phyloP scores from a whole-genome alignment of 192 early-diverging fungal species.

The Cetraspora pellucida region DNA sequence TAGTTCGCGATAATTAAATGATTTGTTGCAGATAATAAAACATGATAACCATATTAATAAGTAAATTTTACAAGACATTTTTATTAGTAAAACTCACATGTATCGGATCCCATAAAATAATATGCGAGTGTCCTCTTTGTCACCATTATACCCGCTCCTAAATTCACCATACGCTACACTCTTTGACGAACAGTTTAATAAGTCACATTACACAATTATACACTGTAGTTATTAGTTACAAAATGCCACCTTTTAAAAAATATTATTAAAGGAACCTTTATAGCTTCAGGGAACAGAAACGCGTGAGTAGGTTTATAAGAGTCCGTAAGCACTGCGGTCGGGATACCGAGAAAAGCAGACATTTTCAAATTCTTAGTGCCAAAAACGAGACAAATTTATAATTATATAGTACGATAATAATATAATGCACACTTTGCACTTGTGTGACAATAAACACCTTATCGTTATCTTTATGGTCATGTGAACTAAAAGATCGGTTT shows the following conservation, averaged over 20 bases:
- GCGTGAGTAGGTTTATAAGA: constrained; percentile 84
- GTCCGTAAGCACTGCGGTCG: constrained; percentile 74
- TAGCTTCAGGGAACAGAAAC: constrained; percentile 71
- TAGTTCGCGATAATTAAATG: not conserved
- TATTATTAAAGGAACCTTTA: constrained; percentile 47
- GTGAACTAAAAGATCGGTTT: too few relatives aligned
- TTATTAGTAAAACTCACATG: constrained; percentile 46
- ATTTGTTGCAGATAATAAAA: not conserved
- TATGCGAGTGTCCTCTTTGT: constrained; percentile 70
- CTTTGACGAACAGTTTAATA: constrained; percentile 31
- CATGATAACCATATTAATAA: not conserved
- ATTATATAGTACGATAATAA: too few relatives aligned
- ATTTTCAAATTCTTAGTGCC: constrained; percentile 24
- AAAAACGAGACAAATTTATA: too few relatives aligned
- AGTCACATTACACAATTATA: too few relatives aligned
- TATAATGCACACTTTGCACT: too few relatives aligned
- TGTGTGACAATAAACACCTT: too few relatives aligned
- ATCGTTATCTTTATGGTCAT: too few relatives aligned
- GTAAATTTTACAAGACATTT: not conserved
- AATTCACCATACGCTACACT: constrained; percentile 86
- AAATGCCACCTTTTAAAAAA: not conserved
- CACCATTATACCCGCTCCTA: constrained; percentile 66
- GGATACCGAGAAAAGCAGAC: constrained; percentile 56
- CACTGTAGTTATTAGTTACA: too few relatives aligned
- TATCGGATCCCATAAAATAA: constrained; percentile 87